Percentiles rank a stretch among this genome's conserved stretches.
phyloP scores from a whole-genome alignment of 2,329 filamentous ascomycete genomes.

The Chaetomium olivaceum region DNA sequence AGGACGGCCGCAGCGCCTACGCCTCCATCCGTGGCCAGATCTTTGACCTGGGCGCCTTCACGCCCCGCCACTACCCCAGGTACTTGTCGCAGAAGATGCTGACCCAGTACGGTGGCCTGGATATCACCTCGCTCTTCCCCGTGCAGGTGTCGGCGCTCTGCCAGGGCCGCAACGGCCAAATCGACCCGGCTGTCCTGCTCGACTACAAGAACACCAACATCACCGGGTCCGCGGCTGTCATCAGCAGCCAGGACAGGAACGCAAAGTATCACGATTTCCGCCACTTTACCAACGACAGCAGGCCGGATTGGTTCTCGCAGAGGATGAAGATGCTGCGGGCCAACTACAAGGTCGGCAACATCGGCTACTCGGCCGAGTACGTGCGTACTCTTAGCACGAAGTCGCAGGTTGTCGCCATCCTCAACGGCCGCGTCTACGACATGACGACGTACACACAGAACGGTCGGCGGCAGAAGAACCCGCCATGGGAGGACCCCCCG shows the following conservation, averaged over 20 bases:
- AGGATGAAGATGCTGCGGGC: constrained; percentile 76
- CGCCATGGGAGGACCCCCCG: constrained; percentile 52
- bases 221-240: constrained; percentile 63
- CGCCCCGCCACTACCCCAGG: constrained; percentile 75
- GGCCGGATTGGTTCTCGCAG: constrained; percentile 90
- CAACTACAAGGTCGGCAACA: constrained; percentile 80
- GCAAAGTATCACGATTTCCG: constrained; percentile 91
- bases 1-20: constrained; percentile 63
- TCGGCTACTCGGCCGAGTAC: constrained; percentile 81
- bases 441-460: constrained; percentile 79
- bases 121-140: constrained; percentile 88
- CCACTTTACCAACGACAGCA: constrained; percentile 74
- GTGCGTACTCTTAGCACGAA: constrained; percentile 68
- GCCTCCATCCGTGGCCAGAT: constrained; percentile 86
- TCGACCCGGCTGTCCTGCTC: constrained; percentile 74
- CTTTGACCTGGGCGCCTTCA: constrained; percentile 75
- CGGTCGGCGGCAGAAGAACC: constrained; percentile 65
- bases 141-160: constrained; percentile 93
- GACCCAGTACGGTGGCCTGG: constrained; percentile 79
- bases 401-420: constrained; percentile 69
- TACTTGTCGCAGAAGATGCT: constrained; percentile 62
- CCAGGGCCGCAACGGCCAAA: constrained; percentile 66
- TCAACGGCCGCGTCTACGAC: constrained; percentile 82
- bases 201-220: constrained; percentile 80
- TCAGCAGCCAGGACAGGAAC: constrained; percentile 70